Percentiles rank a stretch among this genome's conserved stretches.
Evolutionary conservation across 2,329 filamentous ascomycete genomes (phyloP).

Genomic region (Trichoderma simmonsii): DNA sequence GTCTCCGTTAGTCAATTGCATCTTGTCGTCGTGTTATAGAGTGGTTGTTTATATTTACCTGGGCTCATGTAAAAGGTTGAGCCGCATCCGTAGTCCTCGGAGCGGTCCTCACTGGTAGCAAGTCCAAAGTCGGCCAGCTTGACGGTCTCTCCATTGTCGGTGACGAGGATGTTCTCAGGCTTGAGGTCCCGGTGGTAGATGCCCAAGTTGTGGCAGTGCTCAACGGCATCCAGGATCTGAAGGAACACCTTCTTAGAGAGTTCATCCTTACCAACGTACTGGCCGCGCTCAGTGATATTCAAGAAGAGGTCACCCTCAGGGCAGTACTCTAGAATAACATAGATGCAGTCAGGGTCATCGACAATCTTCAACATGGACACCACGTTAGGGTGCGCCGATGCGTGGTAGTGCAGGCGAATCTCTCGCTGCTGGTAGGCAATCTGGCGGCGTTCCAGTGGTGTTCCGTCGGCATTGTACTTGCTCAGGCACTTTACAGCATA

Average conservation of each 20-base stretch:
- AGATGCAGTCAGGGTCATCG: slow-evolving; percentile 87
- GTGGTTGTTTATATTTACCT: slow-evolving; percentile 59
- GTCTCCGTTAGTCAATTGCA: slow-evolving; percentile 7
- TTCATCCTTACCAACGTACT: slow-evolving; percentile 88
- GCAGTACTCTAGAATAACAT: slow-evolving; percentile 95
- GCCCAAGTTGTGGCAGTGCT: slow-evolving; percentile 87
- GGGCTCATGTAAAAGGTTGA: slow-evolving; percentile 99
- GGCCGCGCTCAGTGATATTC: slow-evolving; percentile 93
- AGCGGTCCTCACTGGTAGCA: slow-evolving; percentile 77
- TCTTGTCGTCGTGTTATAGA: not conserved
- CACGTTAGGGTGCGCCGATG: slow-evolving; percentile 86
- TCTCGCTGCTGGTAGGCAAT: slow-evolving; percentile 88
- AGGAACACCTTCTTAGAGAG: slow-evolving; percentile 85
- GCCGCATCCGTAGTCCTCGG: slow-evolving; percentile 94
- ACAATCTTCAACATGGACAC: slow-evolving; percentile 93
- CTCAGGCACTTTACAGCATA: slow-evolving; percentile 97
- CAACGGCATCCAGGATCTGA: slow-evolving; percentile 93
- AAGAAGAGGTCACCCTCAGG: slow-evolving; percentile 95
- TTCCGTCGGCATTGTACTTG: slow-evolving; percentile 74
- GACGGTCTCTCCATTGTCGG: slow-evolving; percentile 81
- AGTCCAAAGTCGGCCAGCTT: slow-evolving; percentile 98
- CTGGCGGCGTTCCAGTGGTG: slow-evolving; percentile 76
- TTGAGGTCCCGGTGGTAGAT: slow-evolving; percentile 98
- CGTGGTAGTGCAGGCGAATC: slow-evolving; percentile 85
- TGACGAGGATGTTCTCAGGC: slow-evolving; percentile 95